Base-by-base conservation (phyloP, 1,284 basidiomycete genomes). In the Coniophora puteana region DNA sequence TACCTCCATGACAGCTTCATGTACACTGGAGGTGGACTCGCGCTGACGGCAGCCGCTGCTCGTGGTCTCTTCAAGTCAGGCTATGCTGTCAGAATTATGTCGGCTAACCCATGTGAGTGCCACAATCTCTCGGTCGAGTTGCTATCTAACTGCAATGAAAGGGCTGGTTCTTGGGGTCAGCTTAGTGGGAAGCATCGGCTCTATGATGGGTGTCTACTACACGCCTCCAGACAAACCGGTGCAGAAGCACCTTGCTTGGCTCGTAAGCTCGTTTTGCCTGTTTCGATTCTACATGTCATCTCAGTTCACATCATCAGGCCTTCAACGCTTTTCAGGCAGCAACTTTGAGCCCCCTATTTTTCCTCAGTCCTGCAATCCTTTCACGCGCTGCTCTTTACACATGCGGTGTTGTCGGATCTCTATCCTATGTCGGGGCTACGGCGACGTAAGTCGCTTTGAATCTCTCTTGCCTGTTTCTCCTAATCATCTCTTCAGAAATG, bases 341-440 rank as follows among this genome's bases (percentile, higher is more conserved):
- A 4, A 89, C 86, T 3, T 72, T 89, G 44, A 89, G 78, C 46
- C 89, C 89, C 18, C 62, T 95, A 17, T 89, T 91, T 67, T 93
- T 94, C 75, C 64, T 92, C 40, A 83, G 74, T 54, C 92, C 93
- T 2, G 89, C 89, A 11, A 75, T 95, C 45, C 75, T 95, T 33
- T 83, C 86, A n/a, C 80, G 92, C 29, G 93, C 92, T 8, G 92
- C 89, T 10, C 68, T 95, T 5, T 95, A 95, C 65, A 94, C 92
- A 0, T 77, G 82, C 32, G 92, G 91, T 33, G 77, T 93, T 3
- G 82, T 93, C 14, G 92, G 90, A 5, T 78, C 83, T 6, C 74
- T 94, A 22, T 86, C 84, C 26, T 95, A 92, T 57, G 78, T 95
- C 21, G 92, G 92, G 23, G 90, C 91, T 8, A 95, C 93, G 14